These are phyloP conservation scores for Echium plantagineum DNA, from an alignment of 257 asterid genomes.

Conservation along the genomic window DNA sequence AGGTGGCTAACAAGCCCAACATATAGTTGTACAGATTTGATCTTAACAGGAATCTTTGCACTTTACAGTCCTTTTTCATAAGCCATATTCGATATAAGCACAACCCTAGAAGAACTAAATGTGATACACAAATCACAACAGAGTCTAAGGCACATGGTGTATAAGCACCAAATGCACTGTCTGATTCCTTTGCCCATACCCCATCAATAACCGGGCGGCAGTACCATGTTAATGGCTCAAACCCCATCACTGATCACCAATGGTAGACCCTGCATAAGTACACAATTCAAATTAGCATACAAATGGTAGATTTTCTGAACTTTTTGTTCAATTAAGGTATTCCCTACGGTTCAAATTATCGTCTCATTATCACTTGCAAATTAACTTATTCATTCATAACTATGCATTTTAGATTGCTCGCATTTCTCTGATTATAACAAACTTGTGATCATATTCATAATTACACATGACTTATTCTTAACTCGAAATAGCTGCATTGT, in stretches of 20 bases:
- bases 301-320: not conserved
- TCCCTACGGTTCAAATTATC: too few relatives aligned
- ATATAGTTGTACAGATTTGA: slow-evolving; percentile 46
- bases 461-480: not conserved
- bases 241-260: slow-evolving; percentile 30
- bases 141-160: slow-evolving; percentile 73
- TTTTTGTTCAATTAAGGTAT: not conserved
- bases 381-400: not conserved
- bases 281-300: not conserved
- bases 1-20: slow-evolving; percentile 41
- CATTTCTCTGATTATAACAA: too few relatives aligned
- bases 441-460: too few relatives aligned
- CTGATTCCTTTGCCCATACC: slow-evolving; percentile 55
- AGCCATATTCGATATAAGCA: slow-evolving; percentile 57
- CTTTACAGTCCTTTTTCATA: slow-evolving; percentile 26
- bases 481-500: not conserved
- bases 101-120: slow-evolving; percentile 46
- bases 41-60: slow-evolving; percentile 40
- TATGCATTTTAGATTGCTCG: too few relatives aligned
- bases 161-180: slow-evolving; percentile 59
- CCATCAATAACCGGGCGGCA: too few relatives aligned
- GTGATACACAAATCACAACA: slow-evolving; percentile 50
- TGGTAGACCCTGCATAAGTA: not conserved
- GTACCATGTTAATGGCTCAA: slow-evolving; percentile 35
- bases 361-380: too few relatives aligned